Base-by-base conservation (phyloP, 768 basidiomycete species). In the Terana coerulea region DNA sequence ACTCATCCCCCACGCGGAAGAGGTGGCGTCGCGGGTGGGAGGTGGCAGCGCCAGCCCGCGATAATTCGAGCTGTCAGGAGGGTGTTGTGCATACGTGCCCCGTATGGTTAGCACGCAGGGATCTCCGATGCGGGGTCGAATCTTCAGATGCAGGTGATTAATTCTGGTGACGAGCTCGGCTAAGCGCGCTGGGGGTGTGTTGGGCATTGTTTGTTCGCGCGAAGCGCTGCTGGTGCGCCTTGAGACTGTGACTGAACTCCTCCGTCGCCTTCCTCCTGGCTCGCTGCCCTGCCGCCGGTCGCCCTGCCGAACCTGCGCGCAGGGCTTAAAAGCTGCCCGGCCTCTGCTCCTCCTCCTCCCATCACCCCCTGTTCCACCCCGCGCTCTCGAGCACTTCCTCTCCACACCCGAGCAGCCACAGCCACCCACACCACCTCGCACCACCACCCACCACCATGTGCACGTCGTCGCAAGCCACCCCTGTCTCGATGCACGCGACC, bases 401-500 rank as follows among this genome's bases (percentile, higher is more conserved):
- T 30, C n/a, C 44, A 45, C 10, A 30, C 14, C 51, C 40, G n/a
- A 10, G 4, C 33, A 17, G 19, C 40, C 49, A 19, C 42, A n/a
- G n/a, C 24, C 31, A 41, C 11, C 42, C 19, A 43, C 40, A 10
- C 40, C 49, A 19, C 43, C 10, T 22, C 14, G 9, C 44, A 29
- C 26, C 29, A 14, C 29, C 41, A 44, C 49, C 44, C 30, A 34
- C 51, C 7, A 15, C 57, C 17, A 24, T 33, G 26, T 24, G 29
- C 56, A 5, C 41, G 31, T 48, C 52, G 25, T 22, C 40, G 17
- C 52, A 24, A 22, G 24, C 47, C 50, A 19, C 42, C 35, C 44
- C 49, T 51, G 47, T 29, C 58, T 9, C 34, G 34, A 30, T 40
- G 45, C 46, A 25, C 48, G 29, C 46, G 11, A 29, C 22, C 56